Evolutionary conservation across 768 basidiomycete genomes (phyloP), one percentile per base, ranked within the genome.

Genomic region (Rhodosporidiobolus sp.): DNA sequence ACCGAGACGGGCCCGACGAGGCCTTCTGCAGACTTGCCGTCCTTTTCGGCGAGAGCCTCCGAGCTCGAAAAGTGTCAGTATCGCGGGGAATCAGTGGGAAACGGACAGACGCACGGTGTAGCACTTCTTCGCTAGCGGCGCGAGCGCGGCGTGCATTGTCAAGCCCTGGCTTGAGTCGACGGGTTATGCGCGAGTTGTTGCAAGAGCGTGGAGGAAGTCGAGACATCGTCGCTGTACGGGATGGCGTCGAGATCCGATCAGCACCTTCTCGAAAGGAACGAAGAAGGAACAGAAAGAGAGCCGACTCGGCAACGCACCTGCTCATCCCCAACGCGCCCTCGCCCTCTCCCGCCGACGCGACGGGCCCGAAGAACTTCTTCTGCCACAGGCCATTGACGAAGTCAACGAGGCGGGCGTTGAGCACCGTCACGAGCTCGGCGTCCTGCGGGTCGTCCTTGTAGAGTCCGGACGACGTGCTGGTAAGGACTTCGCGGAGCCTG

Each of bases 401-500:
- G 19, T 69, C 67, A 63, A 69, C 30, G 10, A 73, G 30, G 20
- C 24, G 55, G 1, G 22, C n/a, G 55, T 73, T 73, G 32, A 74
- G 65, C 24, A 17, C n/a, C 12, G 5, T 17, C 55, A 74, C 52
- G n/a, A 66, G 55, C 43, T 46, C 55, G 9, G 32, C n/a, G 2
- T 1, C 0, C 50, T 34, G 8, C 53, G 46, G 1, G 53, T 46
- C 5, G 26, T 32, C 8, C 20, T 12, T 43, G 8, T 7, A 43
- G 22, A 74, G 26, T 11, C 68, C 73, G 24, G 57, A 63, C 3
- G 16, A 4, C 1, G 46, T 30, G 9, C 73, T 56, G 1, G 68
- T 69, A 32, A 74, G 68, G 1, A 65, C 68, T 28, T 74, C 68
- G 26, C 73, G 67, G 12, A 69, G 43, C 6, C 73, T 74, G 73